Base-by-base conservation (phyloP, 2,329 filamentous ascomycete species). In the Dendrostoma leiphaemia region DNA sequence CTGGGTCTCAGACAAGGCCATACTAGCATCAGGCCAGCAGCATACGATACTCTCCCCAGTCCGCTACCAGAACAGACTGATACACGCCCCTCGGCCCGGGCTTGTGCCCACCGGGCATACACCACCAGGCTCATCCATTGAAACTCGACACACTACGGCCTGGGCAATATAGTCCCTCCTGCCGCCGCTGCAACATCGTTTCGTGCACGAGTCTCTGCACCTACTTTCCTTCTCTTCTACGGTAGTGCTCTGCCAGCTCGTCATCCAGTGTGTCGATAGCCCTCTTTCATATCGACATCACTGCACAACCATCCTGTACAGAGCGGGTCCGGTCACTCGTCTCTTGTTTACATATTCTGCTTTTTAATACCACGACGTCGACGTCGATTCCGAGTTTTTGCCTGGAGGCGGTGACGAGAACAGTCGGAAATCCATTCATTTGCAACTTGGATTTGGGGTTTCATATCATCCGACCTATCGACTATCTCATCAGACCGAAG, bases 321-420 rank as follows among this genome's bases (percentile, higher is more conserved):
- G 69, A 69, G 74, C 79, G 71, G 79, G 80, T 79, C 76, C 74
- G 81, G 80, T 72, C 76, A 77, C 74, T 73, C 75, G 69, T 65
- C 67, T 68, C 59, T 64, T 56, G 60, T 65, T 64, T 66, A 12
- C 29, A 37, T 57, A 51, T 51, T n/a, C 40, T 50, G 51, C 37
- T 58, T n/a, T 48, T 45, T 60, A 52, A 61, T 62, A 46, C 52
- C 56, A 50, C 51, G 34, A 45, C 56, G 23, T 60, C 52, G 48
- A 48, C 58, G 51, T 51, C 40, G 13, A n/a, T 45, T 9, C 35
- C 48, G 48, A 51, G 48, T 54, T 46, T 38, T 46, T 29, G 48
- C 54, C 48, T 51, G 54, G 38, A 41, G 28, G 35, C 54, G 26
- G 60, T 55, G 43, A 52, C 62, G 59, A 43, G 51, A 56, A 53